These are phyloP conservation scores for Homolaphlyctis polyrhiza DNA, from an alignment of 371 early-diverging fungal species.

Conservation along the genomic window DNA sequence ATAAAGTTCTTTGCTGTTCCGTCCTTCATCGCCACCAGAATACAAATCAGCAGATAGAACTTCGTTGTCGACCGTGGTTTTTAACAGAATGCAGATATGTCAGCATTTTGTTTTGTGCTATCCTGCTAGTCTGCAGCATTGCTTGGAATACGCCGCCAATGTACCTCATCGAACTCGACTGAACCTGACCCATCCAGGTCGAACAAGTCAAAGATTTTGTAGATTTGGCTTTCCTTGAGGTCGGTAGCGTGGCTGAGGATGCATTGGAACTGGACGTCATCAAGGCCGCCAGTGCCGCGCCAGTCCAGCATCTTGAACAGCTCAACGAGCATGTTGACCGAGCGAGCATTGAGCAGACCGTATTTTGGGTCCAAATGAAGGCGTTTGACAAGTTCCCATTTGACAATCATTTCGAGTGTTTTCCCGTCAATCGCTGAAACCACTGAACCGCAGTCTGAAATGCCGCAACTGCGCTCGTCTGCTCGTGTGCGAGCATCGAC, in stretches of 20 bases:
- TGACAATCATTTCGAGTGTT: conserved; percentile 42
- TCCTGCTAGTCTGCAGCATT: not conserved
- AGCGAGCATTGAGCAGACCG: conserved; percentile 33
- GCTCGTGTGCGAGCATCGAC: no score
- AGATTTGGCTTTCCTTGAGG: conserved; percentile 23
- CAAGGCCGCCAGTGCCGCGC: conserved; percentile 29
- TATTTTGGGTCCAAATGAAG: conserved; percentile 38
- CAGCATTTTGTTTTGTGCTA: no score
- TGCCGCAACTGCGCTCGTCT: no score
- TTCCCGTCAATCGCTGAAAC: no score
- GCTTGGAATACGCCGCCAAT: not conserved
- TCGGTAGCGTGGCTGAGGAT: conserved; percentile 36
- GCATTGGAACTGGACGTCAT: conserved; percentile 36
- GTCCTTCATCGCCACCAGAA: conserved; percentile 43
- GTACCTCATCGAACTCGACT: conserved; percentile 43
- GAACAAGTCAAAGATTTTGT: conserved; percentile 42
- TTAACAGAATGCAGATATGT: no score
- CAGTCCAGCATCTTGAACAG: conserved; percentile 36
- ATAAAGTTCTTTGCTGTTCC: conserved; percentile 37
- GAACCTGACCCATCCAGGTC: conserved; percentile 38
- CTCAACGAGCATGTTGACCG: conserved; percentile 27
- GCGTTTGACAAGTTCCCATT: conserved; percentile 30
- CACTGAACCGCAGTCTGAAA: no score
- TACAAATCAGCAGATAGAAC: conserved; percentile 43
- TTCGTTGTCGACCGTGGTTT: conserved; percentile 6